Conservation (phyloP, 139 green algal genomes). For the Tetratostichococcus sp. region DNA sequence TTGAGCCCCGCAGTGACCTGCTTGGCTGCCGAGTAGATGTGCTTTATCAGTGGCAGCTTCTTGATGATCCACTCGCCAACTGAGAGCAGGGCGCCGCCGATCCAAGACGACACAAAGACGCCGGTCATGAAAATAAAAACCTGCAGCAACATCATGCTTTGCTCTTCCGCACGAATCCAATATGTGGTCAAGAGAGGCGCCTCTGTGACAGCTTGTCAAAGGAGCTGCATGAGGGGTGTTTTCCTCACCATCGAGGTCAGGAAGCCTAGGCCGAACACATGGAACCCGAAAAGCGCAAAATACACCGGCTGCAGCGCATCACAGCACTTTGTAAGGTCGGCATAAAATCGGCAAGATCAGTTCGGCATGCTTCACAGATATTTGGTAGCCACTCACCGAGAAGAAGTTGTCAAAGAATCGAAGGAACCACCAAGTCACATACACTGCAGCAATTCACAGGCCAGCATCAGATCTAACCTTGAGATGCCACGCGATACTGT, state of each 20-base stretch:
- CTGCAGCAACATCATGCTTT: background rate
- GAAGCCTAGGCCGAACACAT: constrained; percentile 91
- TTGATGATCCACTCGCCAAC: constrained; percentile 91
- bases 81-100: constrained; percentile 69
- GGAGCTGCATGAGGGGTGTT: too few relatives aligned
- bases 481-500: too few relatives aligned
- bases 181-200: background rate
- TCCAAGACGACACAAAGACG: constrained; percentile 71
- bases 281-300: constrained; percentile 74
- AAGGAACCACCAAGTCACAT: constrained; percentile 78
- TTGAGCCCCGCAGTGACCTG: constrained; percentile 78
- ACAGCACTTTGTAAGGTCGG: constrained; percentile 3
- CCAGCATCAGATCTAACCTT: too few relatives aligned
- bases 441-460: constrained; percentile 21
- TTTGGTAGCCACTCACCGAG: too few relatives aligned
- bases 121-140: constrained; percentile 27
- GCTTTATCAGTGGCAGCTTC: constrained; percentile 85
- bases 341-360: too few relatives aligned
- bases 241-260: constrained; percentile 72
- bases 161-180: background rate
- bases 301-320: constrained; percentile 79
- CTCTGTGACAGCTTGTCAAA: background rate
- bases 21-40: constrained; percentile 95
- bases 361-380: too few relatives aligned
- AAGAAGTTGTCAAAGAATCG: constrained; percentile 94